phyloP scores from a whole-genome alignment of 176 grass and related monocot species.

The Alloteropsis semialata region DNA sequence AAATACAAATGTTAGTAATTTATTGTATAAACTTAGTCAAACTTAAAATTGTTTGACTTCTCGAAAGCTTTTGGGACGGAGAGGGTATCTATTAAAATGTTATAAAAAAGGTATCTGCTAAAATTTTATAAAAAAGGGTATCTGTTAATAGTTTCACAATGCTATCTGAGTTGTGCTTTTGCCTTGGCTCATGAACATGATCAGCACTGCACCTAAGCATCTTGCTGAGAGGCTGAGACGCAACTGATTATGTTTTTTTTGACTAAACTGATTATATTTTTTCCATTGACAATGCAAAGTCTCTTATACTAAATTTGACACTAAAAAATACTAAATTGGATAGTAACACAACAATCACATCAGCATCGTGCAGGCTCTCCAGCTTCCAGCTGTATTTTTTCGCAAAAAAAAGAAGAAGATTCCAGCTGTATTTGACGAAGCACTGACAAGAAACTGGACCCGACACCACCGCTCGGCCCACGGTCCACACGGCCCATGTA shows the following conservation, averaged over 20 bases:
- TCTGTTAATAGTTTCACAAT: neutral
- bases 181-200: neutral
- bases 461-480: neutral
- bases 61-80: no score
- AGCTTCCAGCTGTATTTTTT: no score
- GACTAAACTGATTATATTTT: neutral
- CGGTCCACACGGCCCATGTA: conserved; percentile 12
- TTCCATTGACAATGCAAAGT: neutral
- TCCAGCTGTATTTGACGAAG: neutral
- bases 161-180: neutral
- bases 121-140: no score
- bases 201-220: neutral
- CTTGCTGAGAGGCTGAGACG: neutral
- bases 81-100: no score
- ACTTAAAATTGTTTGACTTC: no score
- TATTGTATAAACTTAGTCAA: no score
- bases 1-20: no score
- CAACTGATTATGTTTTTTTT: neutral
- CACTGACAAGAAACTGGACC: neutral
- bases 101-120: neutral
- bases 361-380: neutral
- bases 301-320: no score
- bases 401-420: no score
- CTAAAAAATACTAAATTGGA: no score
- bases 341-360: neutral